These are phyloP conservation scores for Prunus persica DNA, from an alignment of 306 rosid species.

Conservation along the genomic window Prunus_persica_NCBIv2 NC_034015.1:15202001-15202500, in stretches of 20 bases:
- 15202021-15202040: neutral
- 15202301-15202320: neutral
- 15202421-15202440: conserved; percentile 24
- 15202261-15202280: neutral
- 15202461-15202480: conserved; percentile 25
- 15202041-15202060: neutral
- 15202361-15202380: conserved; percentile 26
- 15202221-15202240: conserved; percentile 20
- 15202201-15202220: conserved; percentile 28
- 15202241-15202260: conserved; percentile 3
- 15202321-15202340: too few species aligned
- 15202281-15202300: neutral
- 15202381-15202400: conserved; percentile 24
- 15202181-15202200: conserved; percentile 25
- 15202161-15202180: conserved; percentile 33
- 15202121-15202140: neutral
- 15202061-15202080: neutral
- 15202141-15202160: conserved; percentile 8
- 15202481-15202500: conserved; percentile 26
- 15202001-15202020: neutral
- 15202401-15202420: conserved; percentile 21
- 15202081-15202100: neutral
- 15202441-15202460: conserved; percentile 23
- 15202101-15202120: neutral
- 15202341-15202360: too few species aligned